Base-by-base conservation (phyloP, 257 asterid genomes). In the Jaltomata sinuosa region DNA sequence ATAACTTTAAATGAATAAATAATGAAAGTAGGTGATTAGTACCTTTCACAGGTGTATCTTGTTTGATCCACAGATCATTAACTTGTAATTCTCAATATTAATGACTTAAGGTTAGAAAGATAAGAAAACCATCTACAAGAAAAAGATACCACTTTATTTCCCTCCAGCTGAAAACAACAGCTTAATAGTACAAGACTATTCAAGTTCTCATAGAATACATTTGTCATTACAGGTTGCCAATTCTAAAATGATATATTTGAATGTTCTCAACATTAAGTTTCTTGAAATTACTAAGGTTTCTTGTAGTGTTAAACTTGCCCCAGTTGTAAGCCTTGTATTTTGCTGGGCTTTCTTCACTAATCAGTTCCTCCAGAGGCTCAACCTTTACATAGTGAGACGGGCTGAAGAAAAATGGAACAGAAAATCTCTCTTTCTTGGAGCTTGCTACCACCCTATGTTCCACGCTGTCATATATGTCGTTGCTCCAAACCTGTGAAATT, bases 401-500 rank as follows among this genome's bases (percentile, higher is more conserved):
- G 82, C 90, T 89, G 54, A 94, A 59, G 88, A 93, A 93, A 86
- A 91, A 91, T 0, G 98, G 95, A 80, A 90, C 79, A 1, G 97
- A 94, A 82, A 88, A 87, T 82, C 98, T 92, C 57, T 92, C 97
- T 88, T 87, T 94, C 64, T 83, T 81, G 19, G 89, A 82, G 72
- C 92, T 94, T 49, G 91, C 95, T 42, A 83, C 83, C 87, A 89
- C 98, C 74, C 98, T 91, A 69, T 92, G 98, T 88, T 94, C 98
- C 81, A 92, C 98, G 25, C 98, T 94, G 59, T 91, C 94, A 53
- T 92, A 94, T 85, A 55, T 86, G 82, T 91, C 96, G 77, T 93
- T 93, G 90, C 97, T 91, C 97, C 97, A 92, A 15, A 92, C 95
- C 95, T 92, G 79, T 52, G 57, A 36, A 4, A 38, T 4, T 11